These are phyloP conservation scores for Lasiosphaeris hirsuta DNA, from an alignment of 495 filamentous ascomycete species.

Conservation along the genomic window DNA sequence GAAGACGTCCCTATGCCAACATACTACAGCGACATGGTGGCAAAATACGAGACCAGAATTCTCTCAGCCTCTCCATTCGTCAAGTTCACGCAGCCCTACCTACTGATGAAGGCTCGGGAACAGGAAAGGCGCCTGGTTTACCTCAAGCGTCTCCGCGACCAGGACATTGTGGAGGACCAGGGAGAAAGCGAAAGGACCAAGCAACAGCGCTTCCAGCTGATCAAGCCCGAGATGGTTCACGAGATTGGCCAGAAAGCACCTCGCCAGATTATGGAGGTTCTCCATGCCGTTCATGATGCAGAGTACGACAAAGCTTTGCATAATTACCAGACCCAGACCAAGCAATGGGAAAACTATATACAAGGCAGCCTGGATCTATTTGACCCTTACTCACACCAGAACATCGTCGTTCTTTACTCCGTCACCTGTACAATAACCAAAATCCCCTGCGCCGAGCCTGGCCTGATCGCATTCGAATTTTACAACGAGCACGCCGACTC, in stretches of 20 bases:
- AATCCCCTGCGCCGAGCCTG: constrained; percentile 87
- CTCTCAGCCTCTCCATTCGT: constrained; percentile 97
- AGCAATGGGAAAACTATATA: constrained; percentile 92
- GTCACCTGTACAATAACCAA: constrained; percentile 87
- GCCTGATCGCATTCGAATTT: constrained; percentile 79
- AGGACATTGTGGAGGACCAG: constrained; percentile 60
- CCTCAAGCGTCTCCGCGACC: constrained; percentile 76
- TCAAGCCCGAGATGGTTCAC: constrained; percentile 93
- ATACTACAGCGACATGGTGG: constrained; percentile 91
- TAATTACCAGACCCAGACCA: constrained; percentile 89
- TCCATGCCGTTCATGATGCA: constrained; percentile 90
- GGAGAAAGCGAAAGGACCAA: constrained; percentile 56
- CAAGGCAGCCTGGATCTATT: constrained; percentile 80
- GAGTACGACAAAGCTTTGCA: constrained; percentile 95
- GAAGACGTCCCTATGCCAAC: constrained; percentile 87
- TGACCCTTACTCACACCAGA: constrained; percentile 91
- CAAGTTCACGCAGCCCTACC: constrained; percentile 88
- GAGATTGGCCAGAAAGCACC: constrained; percentile 70
- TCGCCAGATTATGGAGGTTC: constrained; percentile 82
- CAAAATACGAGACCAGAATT: constrained; percentile 85
- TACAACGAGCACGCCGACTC: constrained; percentile 82
- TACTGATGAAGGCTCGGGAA: constrained; percentile 86
- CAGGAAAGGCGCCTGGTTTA: constrained; percentile 80
- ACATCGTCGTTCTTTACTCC: constrained; percentile 91
- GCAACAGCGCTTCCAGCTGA: constrained; percentile 74